Evolutionary conservation across 805 yeast species (phyloP).

Genomic region (Lachancea kluyveri): DNA sequence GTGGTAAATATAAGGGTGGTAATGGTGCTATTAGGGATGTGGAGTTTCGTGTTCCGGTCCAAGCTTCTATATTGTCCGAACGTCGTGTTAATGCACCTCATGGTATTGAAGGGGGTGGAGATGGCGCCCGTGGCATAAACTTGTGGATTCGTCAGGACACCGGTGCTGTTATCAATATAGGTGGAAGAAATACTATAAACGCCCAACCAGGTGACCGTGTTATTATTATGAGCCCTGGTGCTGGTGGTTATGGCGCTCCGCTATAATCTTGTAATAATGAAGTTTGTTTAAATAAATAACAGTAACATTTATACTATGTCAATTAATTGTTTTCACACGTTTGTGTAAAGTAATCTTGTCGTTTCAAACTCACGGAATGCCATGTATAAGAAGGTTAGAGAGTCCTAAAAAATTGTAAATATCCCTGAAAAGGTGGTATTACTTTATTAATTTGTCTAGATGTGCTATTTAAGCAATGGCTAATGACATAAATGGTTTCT

Average conservation of each 20-base stretch:
- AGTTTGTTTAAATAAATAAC: neutral
- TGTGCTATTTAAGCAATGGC: too few species aligned
- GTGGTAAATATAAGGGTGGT: slow-evolving; percentile 70
- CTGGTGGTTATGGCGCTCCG: slow-evolving; percentile 68
- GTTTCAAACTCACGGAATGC: slow-evolving; percentile 1
- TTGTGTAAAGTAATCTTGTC: too few species aligned
- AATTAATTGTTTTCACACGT: too few species aligned
- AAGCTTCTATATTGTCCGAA: slow-evolving; percentile 79
- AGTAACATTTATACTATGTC: too few species aligned
- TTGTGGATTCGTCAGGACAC: slow-evolving; percentile 39
- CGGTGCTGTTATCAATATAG: slow-evolving; percentile 41
- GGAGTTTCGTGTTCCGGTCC: slow-evolving; percentile 66
- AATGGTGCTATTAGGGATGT: slow-evolving; percentile 82
- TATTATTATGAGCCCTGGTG: slow-evolving; percentile 73
- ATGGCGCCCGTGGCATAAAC: slow-evolving; percentile 69
- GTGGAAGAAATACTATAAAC: slow-evolving; percentile 64
- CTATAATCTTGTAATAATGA: neutral
- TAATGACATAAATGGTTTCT: too few species aligned
- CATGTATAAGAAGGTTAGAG: neutral
- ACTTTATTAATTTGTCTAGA: too few species aligned
- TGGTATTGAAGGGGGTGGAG: slow-evolving; percentile 78
- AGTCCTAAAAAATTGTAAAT: too few species aligned
- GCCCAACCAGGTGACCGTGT: slow-evolving; percentile 60
- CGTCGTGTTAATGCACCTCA: slow-evolving; percentile 81
- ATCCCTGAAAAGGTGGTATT: too few species aligned